phyloP scores from a whole-genome alignment of 2,329 filamentous ascomycete species.

The Fusarium stilboides region DNA sequence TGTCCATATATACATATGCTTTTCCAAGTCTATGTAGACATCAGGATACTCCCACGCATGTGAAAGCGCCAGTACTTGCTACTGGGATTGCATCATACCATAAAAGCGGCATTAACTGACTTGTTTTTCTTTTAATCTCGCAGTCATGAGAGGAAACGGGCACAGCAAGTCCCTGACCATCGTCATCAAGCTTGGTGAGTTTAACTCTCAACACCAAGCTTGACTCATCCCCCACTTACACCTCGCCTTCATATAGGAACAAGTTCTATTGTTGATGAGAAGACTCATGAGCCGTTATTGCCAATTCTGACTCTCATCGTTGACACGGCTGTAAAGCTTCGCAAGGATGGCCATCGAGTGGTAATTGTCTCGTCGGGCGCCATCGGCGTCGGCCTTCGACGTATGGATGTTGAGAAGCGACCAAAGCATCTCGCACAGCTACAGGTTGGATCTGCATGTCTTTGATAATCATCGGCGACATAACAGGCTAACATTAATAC shows the following conservation, averaged over 20 bases:
- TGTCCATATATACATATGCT: slow-evolving; percentile 34
- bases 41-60: slow-evolving; percentile 15
- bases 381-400: slow-evolving; percentile 91
- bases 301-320: slow-evolving; percentile 94
- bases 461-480: neutral
- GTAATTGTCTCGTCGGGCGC: slow-evolving; percentile 97
- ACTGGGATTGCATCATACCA: slow-evolving; percentile 12
- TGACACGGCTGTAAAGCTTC: slow-evolving; percentile 89
- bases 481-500: slow-evolving; percentile 21
- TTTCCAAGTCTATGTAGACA: slow-evolving; percentile 19
- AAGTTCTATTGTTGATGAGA: slow-evolving; percentile 98
- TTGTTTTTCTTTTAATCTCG: slow-evolving; percentile 34
- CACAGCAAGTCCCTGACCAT: slow-evolving; percentile 66
- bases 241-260: slow-evolving; percentile 78
- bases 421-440: slow-evolving; percentile 92
- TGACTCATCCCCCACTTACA: slow-evolving; percentile 43
- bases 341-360: slow-evolving; percentile 92
- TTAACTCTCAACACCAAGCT: slow-evolving; percentile 18
- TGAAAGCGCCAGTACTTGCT: slow-evolving; percentile 23
- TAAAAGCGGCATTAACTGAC: slow-evolving; percentile 67
- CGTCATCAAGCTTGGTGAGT: slow-evolving; percentile 88
- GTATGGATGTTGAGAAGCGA: slow-evolving; percentile 89
- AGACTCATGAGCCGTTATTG: slow-evolving; percentile 91
- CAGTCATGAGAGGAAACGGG: slow-evolving; percentile 73
- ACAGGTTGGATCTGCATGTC: slow-evolving; percentile 68